phyloP scores from a whole-genome alignment of 1,139 yeast genomes.

The Yamadazyma pseudoaaseri region DNA sequence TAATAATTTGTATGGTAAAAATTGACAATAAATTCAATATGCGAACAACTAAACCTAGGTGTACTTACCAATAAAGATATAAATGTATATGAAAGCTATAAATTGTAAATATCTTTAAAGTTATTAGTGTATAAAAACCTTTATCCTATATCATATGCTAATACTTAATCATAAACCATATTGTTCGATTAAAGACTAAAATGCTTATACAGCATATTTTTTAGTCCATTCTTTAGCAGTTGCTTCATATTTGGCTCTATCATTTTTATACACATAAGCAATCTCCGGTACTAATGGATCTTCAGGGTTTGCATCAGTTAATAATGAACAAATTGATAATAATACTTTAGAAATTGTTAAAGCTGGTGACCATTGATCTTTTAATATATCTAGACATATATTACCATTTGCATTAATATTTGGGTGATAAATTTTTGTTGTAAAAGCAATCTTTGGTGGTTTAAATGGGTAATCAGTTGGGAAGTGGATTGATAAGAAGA shows the following conservation, averaged over 20 bases:
- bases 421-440: slow-evolving; percentile 89
- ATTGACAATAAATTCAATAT: neutral
- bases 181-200: neutral
- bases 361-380: slow-evolving; percentile 92
- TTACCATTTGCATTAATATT: slow-evolving; percentile 87
- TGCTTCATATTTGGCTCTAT: slow-evolving; percentile 90
- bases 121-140: slow-evolving; percentile 2
- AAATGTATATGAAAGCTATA: neutral
- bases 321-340: slow-evolving; percentile 82
- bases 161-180: slow-evolving; percentile 1
- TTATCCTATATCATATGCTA: slow-evolving; percentile 1
- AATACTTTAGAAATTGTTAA: slow-evolving; percentile 86
- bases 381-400: slow-evolving; percentile 80
- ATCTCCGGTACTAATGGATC: slow-evolving; percentile 99
- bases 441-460: slow-evolving; percentile 90
- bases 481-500: slow-evolving; percentile 87
- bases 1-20: neutral
- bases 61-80: no score
- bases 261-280: slow-evolving; percentile 95
- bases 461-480: slow-evolving; percentile 95
- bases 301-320: slow-evolving; percentile 98
- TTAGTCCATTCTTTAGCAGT: slow-evolving; percentile 99
- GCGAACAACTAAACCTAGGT: neutral
- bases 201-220: slow-evolving; percentile 81
- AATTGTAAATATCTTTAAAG: neutral